These are phyloP conservation scores for Yamadazyma pseudoaaseri DNA, from an alignment of 1,139 yeast genomes.

Conservation along the genomic window DNA sequence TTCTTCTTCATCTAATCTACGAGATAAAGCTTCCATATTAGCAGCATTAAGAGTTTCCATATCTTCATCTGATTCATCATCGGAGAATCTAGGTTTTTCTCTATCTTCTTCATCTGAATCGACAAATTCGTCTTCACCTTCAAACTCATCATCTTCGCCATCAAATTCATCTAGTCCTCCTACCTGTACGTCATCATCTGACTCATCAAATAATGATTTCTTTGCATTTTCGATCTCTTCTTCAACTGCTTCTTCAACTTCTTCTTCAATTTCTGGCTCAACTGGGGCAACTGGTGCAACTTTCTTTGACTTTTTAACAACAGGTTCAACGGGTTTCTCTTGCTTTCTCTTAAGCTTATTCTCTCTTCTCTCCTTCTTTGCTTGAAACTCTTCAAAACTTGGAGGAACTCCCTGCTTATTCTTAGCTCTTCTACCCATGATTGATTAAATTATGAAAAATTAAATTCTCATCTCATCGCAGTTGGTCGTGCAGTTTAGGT, in stretches of 20 bases:
- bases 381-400: slow-evolving; percentile 74
- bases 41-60: slow-evolving; percentile 79
- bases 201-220: slow-evolving; percentile 76
- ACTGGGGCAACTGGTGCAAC: slow-evolving; percentile 7
- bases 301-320: slow-evolving; percentile 23
- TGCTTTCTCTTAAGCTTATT: slow-evolving; percentile 30
- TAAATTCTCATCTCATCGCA: slow-evolving; percentile 11
- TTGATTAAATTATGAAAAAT: slow-evolving; percentile 7
- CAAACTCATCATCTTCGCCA: slow-evolving; percentile 42
- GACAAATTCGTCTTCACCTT: slow-evolving; percentile 41
- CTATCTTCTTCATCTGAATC: slow-evolving; percentile 58
- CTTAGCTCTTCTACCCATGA: slow-evolving; percentile 90
- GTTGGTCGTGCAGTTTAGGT: neutral
- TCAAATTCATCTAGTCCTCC: slow-evolving; percentile 56
- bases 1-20: slow-evolving; percentile 68
- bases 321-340: slow-evolving; percentile 18
- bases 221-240: slow-evolving; percentile 51
- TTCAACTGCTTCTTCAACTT: slow-evolving; percentile 23
- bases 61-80: slow-evolving; percentile 67
- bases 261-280: slow-evolving; percentile 10
- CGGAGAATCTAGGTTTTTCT: slow-evolving; percentile 82
- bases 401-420: slow-evolving; percentile 93
- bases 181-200: slow-evolving; percentile 44
- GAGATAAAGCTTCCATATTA: slow-evolving; percentile 81
- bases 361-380: slow-evolving; percentile 51